These are phyloP conservation scores for Globisporangium abappressorium DNA, from an alignment of 352 stramenopile genomes.

Conservation along the genomic window DNA sequence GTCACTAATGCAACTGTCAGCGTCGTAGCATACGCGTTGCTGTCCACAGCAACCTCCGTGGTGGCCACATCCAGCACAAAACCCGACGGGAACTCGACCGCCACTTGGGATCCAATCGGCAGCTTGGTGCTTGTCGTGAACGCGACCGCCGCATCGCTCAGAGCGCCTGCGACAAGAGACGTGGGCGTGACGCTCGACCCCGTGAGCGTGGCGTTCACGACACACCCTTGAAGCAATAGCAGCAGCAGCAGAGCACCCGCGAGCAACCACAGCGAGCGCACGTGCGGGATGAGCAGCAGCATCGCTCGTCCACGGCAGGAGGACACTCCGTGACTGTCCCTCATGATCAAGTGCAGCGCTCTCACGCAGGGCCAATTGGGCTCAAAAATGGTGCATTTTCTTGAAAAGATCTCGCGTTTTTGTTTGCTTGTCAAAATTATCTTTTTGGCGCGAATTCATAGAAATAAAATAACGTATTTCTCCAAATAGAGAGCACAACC, in stretches of 20 bases:
- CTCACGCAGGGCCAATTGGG: no score
- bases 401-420: no score
- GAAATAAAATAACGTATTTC: no score
- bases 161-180: slow-evolving; percentile 24
- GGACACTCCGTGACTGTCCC: no score
- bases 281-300: background rate
- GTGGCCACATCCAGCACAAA: slow-evolving; percentile 26
- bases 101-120: slow-evolving; percentile 19
- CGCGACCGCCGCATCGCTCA: slow-evolving; percentile 23
- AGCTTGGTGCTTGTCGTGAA: slow-evolving; percentile 30
- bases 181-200: slow-evolving; percentile 21
- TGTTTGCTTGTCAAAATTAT: no score
- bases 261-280: background rate
- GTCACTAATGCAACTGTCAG: slow-evolving; percentile 24
- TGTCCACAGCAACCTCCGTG: slow-evolving; percentile 10
- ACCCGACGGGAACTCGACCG: slow-evolving; percentile 29
- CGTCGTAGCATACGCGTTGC: slow-evolving; percentile 23
- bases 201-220: slow-evolving; percentile 22
- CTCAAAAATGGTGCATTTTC: no score
- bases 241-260: slow-evolving; percentile 1
- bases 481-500: no score
- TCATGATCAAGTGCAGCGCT: no score
- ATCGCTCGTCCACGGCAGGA: background rate
- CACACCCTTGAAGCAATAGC: background rate
- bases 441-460: no score